phyloP scores from a whole-genome alignment of 331 rosid species.

The Saraca asoca region DNA sequence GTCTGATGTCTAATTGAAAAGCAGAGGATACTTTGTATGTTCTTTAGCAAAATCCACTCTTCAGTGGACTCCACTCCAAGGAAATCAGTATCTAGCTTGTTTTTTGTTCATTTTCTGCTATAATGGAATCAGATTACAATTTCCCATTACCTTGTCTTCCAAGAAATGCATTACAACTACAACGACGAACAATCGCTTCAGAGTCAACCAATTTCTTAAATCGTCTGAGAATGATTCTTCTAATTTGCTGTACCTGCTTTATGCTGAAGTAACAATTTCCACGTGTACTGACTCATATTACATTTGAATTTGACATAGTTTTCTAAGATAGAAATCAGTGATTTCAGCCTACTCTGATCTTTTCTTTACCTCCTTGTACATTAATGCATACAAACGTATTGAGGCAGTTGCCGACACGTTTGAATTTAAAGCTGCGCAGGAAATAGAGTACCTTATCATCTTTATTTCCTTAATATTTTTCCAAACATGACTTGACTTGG shows the following conservation, averaged over 20 bases:
- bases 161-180: constrained; percentile 11
- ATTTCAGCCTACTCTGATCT: not conserved
- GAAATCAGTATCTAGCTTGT: constrained; percentile 16
- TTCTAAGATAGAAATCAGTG: too few relatives aligned
- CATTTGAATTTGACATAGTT: not conserved
- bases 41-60: not conserved
- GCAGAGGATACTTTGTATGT: not conserved
- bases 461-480: too few relatives aligned
- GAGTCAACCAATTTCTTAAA: constrained; percentile 13
- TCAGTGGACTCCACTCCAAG: constrained; percentile 31
- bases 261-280: constrained; percentile 3
- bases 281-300: not conserved
- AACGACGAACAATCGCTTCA: too few relatives aligned
- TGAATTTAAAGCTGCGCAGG: too few relatives aligned
- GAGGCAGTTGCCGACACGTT: too few relatives aligned
- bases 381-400: too few relatives aligned
- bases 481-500: too few relatives aligned
- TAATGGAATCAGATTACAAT: constrained; percentile 10
- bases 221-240: not conserved
- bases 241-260: constrained; percentile 12
- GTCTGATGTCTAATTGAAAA: constrained; percentile 10
- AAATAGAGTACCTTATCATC: too few relatives aligned
- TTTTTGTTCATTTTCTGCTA: constrained; percentile 15
- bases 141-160: constrained; percentile 15
- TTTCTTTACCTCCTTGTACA: too few relatives aligned